Evolutionary conservation across 768 basidiomycete genomes (phyloP).

Genomic region (Leccinum disarticulatum): DNA sequence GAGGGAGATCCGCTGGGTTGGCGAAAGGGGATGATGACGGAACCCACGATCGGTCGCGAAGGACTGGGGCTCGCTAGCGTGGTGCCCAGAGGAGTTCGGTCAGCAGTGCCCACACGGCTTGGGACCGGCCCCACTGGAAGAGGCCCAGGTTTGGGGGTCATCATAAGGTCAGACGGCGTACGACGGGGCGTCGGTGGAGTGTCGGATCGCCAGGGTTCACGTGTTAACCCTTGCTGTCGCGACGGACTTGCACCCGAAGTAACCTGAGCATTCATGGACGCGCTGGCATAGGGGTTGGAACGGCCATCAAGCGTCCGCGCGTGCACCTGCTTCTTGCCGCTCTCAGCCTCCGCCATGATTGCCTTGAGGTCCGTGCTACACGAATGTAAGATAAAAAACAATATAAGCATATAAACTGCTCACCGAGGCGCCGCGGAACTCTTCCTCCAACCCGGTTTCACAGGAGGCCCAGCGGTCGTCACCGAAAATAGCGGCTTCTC

Average conservation of each 20-base stretch:
- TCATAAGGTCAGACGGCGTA: slow-evolving; percentile 8
- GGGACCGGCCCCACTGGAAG: neutral
- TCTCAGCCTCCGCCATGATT: slow-evolving; percentile 80
- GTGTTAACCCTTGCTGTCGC: slow-evolving; percentile 1
- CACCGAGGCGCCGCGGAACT: slow-evolving; percentile 50
- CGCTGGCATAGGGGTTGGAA: neutral
- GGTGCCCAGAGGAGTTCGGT: slow-evolving; percentile 21
- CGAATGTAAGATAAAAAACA: slow-evolving; percentile 12
- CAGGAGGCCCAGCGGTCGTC: slow-evolving; percentile 2
- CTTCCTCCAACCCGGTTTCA: slow-evolving; percentile 47
- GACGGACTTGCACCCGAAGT: neutral
- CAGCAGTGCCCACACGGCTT: neutral
- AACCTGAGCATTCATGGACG: neutral
- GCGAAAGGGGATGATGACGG: slow-evolving; percentile 61
- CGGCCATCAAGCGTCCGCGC: slow-evolving; percentile 1
- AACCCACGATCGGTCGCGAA: slow-evolving; percentile 47
- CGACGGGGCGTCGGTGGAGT: slow-evolving; percentile 10
- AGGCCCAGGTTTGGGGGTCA: slow-evolving; percentile 5
- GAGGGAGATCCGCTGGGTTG: slow-evolving; percentile 36
- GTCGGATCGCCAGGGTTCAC: slow-evolving; percentile 9
- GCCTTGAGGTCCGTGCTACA: slow-evolving; percentile 77
- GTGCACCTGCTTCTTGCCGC: slow-evolving; percentile 19
- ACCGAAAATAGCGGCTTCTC: neutral
- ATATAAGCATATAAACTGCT: slow-evolving; percentile 21
- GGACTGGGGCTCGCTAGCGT: slow-evolving; percentile 23